Evolutionary conservation across 164 flowering plant genomes (phyloP), one percentile per base, ranked within the genome.

Genomic region (Nymphaea thermarum): DNA sequence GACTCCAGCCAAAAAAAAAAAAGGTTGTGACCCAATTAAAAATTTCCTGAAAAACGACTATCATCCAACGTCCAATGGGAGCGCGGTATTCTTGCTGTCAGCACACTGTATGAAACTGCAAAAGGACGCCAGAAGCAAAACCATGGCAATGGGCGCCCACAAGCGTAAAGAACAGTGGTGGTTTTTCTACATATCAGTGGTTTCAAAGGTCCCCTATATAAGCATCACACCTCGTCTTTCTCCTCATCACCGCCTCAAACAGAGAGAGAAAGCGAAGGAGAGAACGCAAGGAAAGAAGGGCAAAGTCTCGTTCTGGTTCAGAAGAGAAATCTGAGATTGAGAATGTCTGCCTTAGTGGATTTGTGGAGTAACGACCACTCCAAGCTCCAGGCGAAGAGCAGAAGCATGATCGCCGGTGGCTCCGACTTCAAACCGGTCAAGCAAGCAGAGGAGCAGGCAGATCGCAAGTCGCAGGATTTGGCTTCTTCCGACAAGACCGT

Each of bases 331-430:
- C 36, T 7, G 18, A 6, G 11, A 51, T 51, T 51, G 57, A 51
- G 44, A 41, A 83, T 83, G 83, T 80, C 87, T 69, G 79, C 72
- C 41, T 59, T 81, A 15, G 68, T 80, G 12, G 84, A 81, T 65
- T 75, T 66, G 7, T 81, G 83, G 80, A 81, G 69, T 0, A 66
- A 59, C 65, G 81, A 81, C 77, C 15, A 71, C 42, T 75, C 76
- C 45, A 83, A 77, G 74, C 72, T 73, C 62, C 68, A 70, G 0
- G 72, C 75, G 16, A 80, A 75, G 73, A 78, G 73, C 69, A 68
- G 51, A 8, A 43, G 74, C 75, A 51, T 65, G 57, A 47, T 62
- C 57, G 43, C 71, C 25, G 41, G 66, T 12, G 43, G 16, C 17
- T 67, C 47, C 25, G 77, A 71, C 60, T 62, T 78, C 10, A 62